Evolutionary conservation across 495 filamentous ascomycete genomes (phyloP).

Genomic region (Aspergillus egyptiacus): DNA sequence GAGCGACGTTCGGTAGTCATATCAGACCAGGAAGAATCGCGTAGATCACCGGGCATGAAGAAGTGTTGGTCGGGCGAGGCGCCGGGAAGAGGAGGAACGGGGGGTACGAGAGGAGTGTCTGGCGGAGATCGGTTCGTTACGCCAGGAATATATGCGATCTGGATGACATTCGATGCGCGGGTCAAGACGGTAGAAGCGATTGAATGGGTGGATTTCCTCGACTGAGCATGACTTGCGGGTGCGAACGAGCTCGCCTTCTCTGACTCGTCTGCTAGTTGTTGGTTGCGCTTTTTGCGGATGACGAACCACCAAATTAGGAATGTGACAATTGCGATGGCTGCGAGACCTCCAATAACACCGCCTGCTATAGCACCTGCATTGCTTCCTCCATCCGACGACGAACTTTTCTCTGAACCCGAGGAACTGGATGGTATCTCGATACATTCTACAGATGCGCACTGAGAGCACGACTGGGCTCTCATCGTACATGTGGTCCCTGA

Average conservation of each 20-base stretch:
- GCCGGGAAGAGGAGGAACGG: conserved; percentile 86
- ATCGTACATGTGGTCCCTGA: conserved; percentile 50
- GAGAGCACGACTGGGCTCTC: conserved; percentile 47
- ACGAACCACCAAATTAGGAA: conserved; percentile 83
- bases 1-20: conserved; percentile 60
- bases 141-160: conserved; percentile 97
- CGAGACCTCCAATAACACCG: conserved; percentile 74
- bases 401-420: conserved; percentile 19
- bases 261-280: conserved; percentile 45
- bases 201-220: conserved; percentile 82
- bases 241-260: conserved; percentile 46
- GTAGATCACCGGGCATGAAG: conserved; percentile 88
- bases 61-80: conserved; percentile 76
- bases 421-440: conserved; percentile 34
- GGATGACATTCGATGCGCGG: conserved; percentile 95
- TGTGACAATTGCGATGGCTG: conserved; percentile 59
- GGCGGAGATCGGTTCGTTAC: conserved; percentile 89
- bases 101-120: conserved; percentile 80
- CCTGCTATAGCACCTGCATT: conserved; percentile 78
- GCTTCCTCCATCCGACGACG: conserved; percentile 37
- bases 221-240: conserved; percentile 57
- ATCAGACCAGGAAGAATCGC: conserved; percentile 77
- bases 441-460: conserved; percentile 57
- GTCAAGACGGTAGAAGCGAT: conserved; percentile 95
- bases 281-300: conserved; percentile 69